These are phyloP conservation scores for Hyparrhenia diplandra DNA, from an alignment of 176 grass and related monocot species.

Conservation along the genomic window DNA sequence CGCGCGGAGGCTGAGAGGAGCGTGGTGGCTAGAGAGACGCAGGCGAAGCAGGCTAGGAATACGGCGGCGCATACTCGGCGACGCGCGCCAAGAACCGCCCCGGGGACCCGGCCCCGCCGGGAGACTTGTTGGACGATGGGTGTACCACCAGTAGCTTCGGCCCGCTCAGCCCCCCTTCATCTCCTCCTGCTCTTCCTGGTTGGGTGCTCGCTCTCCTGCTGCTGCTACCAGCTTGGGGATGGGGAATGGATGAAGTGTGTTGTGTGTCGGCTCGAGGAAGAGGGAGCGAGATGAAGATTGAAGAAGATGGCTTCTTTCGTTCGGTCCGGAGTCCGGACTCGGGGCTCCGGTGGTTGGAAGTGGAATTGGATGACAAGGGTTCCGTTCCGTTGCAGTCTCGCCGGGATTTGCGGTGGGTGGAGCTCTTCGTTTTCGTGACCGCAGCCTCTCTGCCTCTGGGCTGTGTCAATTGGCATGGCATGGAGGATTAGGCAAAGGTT, in stretches of 20 bases:
- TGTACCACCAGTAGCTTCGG: slow-evolving; percentile 40
- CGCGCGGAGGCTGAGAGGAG: slow-evolving; percentile 49
- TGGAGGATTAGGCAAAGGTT: not conserved
- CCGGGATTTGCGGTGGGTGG: slow-evolving; percentile 41
- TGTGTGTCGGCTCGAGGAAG: slow-evolving; percentile 7
- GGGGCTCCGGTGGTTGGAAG: too few species aligned
- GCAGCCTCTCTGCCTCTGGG: too few species aligned
- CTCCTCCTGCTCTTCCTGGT: not conserved
- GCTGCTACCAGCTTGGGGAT: not conserved
- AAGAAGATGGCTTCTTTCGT: too few species aligned
- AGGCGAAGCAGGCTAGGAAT: slow-evolving; percentile 60
- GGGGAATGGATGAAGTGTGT: slow-evolving; percentile 21
- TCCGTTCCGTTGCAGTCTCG: not conserved
- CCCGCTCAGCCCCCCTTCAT: slow-evolving; percentile 44
- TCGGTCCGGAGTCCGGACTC: too few species aligned
- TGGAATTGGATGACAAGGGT: too few species aligned
- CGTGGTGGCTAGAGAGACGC: slow-evolving; percentile 61
- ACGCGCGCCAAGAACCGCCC: slow-evolving; percentile 14
- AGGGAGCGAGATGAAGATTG: not conserved
- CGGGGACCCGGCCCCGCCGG: slow-evolving; percentile 27
- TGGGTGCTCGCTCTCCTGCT: not conserved
- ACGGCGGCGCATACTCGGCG: slow-evolving; percentile 59
- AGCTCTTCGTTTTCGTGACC: slow-evolving; percentile 10
- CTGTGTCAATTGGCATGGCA: not conserved
- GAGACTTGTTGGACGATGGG: slow-evolving; percentile 38